Percentiles rank a stretch among this genome's conserved stretches.
Conservation (phyloP, 352 stramenopile genomes). For the Globisporangium okanoganense region DNA sequence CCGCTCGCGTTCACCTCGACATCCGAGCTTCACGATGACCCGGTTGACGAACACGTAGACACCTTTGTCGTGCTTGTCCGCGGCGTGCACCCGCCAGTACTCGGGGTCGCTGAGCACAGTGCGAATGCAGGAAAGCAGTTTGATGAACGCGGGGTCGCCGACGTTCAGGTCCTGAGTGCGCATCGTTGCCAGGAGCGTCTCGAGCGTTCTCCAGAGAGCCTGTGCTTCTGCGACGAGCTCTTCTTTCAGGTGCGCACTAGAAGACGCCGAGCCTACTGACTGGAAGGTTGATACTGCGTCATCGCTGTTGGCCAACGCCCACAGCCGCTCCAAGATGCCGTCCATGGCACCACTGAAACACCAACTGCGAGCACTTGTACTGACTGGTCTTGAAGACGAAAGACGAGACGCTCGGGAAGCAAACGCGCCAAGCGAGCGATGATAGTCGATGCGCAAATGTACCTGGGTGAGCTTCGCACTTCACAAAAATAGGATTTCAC, state of each 20-base stretch:
- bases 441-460: background rate
- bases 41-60: constrained; percentile 40
- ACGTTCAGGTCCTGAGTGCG: constrained; percentile 29
- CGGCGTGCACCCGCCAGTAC: constrained; percentile 20
- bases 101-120: constrained; percentile 26
- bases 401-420: background rate
- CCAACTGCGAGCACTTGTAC: background rate
- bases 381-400: background rate
- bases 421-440: background rate
- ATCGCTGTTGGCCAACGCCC: constrained; percentile 30
- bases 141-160: constrained; percentile 35
- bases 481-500: background rate
- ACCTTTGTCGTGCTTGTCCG: constrained; percentile 19
- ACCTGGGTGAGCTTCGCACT: background rate
- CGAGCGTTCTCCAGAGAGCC: constrained; percentile 52
- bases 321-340: constrained; percentile 37
- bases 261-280: background rate
- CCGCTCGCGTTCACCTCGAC: constrained; percentile 45
- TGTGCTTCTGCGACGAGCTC: constrained; percentile 33
- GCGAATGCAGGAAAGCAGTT: constrained; percentile 33
- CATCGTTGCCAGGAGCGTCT: constrained; percentile 37
- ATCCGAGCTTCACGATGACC: constrained; percentile 37
- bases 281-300: constrained; percentile 6
- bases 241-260: constrained; percentile 7
- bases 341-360: constrained; percentile 22